Conservation (phyloP, 1,284 basidiomycete genomes). For the Phaffia rhodozyma region DNA sequence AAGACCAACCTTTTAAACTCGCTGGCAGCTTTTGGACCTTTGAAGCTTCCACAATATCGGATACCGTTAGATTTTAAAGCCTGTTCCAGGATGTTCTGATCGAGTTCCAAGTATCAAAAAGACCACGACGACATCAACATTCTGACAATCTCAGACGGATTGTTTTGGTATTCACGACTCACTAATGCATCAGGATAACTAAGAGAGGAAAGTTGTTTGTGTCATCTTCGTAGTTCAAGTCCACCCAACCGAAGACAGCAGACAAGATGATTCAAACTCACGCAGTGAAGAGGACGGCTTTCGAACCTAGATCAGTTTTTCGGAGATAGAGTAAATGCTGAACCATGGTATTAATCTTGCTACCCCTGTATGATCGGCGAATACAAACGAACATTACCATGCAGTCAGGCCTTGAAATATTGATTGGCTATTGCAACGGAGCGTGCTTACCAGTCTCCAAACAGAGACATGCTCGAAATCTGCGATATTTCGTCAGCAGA, state of each 20-base stretch:
- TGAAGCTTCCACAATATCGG: neutral
- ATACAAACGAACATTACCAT: neutral
- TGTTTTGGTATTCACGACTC: neutral
- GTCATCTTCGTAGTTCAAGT: too few relatives aligned
- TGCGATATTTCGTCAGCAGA: neutral
- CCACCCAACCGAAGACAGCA: too few relatives aligned
- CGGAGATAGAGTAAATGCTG: conserved; percentile 9
- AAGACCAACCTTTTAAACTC: neutral
- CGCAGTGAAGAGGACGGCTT: conserved; percentile 13
- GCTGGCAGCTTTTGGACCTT: conserved; percentile 2
- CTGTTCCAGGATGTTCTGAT: conserved; percentile 1
- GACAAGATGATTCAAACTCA: neutral
- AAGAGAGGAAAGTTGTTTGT: too few relatives aligned
- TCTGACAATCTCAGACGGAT: neutral
- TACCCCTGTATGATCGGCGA: neutral
- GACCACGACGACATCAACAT: too few relatives aligned
- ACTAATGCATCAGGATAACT: conserved; percentile 4
- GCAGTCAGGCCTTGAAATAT: too few relatives aligned
- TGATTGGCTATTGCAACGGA: neutral
- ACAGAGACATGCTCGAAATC: neutral
- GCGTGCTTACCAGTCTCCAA: conserved; percentile 5
- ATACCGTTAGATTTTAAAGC: conserved; percentile 12
- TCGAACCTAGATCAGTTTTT: conserved; percentile 2
- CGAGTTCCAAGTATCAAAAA: too few relatives aligned
- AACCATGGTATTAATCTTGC: conserved; percentile 11